Percentiles rank a stretch among this genome's conserved stretches.
Conservation (phyloP, 1,284 basidiomycete genomes). For the Rhodotorula sp. region DNA sequence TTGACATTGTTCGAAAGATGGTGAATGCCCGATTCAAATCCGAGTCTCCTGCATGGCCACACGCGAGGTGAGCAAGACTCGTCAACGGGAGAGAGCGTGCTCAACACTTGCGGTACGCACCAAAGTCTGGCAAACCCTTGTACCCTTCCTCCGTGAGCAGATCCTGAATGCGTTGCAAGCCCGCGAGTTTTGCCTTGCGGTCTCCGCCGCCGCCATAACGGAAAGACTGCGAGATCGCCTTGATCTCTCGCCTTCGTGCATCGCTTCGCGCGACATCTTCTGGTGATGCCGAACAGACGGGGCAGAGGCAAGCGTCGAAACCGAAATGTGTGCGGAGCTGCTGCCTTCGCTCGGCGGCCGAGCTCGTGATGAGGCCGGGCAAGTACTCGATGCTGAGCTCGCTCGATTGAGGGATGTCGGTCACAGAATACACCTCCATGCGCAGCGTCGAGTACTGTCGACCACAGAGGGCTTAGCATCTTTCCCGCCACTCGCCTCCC, state of each 20-base stretch:
- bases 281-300: slow-evolving; percentile 27
- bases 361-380: slow-evolving; percentile 35
- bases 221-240: slow-evolving; percentile 11
- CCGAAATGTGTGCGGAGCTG: slow-evolving; percentile 39
- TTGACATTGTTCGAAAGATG: slow-evolving; percentile 11
- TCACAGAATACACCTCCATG: slow-evolving; percentile 44
- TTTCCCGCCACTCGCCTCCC: too few relatives aligned
- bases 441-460: slow-evolving; percentile 40
- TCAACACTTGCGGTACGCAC: slow-evolving; percentile 7
- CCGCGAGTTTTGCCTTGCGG: slow-evolving; percentile 23
- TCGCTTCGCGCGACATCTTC: slow-evolving; percentile 23
- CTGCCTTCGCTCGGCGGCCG: slow-evolving; percentile 32
- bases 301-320: slow-evolving; percentile 41
- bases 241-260: slow-evolving; percentile 35
- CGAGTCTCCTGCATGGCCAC: slow-evolving; percentile 5
- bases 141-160: slow-evolving; percentile 41
- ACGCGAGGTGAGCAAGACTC: background rate
- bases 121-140: slow-evolving; percentile 41
- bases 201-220: slow-evolving; percentile 18
- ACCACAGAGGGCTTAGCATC: too few relatives aligned
- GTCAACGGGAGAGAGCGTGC: background rate
- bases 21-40: slow-evolving; percentile 14
- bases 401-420: slow-evolving; percentile 19
- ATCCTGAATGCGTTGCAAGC: slow-evolving; percentile 35
- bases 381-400: slow-evolving; percentile 45